These are phyloP conservation scores for Pythium insidiosum DNA, from an alignment of 352 stramenopile species.

Conservation along the genomic window DNA sequence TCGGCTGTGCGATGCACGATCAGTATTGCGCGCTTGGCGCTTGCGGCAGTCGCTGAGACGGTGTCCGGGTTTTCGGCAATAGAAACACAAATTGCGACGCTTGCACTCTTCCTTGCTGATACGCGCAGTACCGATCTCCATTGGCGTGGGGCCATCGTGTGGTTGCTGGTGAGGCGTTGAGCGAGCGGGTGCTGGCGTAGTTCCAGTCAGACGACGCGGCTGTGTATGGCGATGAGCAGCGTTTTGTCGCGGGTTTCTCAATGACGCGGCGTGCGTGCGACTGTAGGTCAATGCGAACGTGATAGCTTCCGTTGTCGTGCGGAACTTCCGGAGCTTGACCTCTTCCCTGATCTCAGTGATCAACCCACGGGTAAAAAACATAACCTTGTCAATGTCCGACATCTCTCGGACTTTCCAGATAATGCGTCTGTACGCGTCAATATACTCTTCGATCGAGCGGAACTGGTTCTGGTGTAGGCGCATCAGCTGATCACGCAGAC, in stretches of 20 bases:
- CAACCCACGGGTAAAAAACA: conserved; percentile 2
- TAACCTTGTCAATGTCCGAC: conserved; percentile 7
- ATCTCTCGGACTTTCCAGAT: conserved; percentile 6
- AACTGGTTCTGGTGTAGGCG: too few relatives aligned
- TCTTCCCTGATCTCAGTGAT: conserved; percentile 3
- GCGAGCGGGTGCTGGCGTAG: background rate
- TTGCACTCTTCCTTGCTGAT: background rate
- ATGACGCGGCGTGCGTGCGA: background rate
- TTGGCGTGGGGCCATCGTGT: background rate
- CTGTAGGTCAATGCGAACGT: conserved; percentile 2
- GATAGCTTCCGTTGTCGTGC: conserved; percentile 3
- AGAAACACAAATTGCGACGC: too few relatives aligned
- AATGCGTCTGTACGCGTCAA: too few relatives aligned
- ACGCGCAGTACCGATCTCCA: background rate
- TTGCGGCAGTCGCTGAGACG: too few relatives aligned
- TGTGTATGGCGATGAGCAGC: background rate
- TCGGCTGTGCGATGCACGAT: too few relatives aligned
- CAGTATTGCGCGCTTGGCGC: too few relatives aligned
- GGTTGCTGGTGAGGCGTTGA: background rate
- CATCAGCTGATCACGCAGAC: too few relatives aligned
- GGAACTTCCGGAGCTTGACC: conserved; percentile 1
- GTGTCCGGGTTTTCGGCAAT: too few relatives aligned
- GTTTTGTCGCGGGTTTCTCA: background rate
- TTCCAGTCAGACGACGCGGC: too few relatives aligned
- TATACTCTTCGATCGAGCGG: too few relatives aligned